phyloP scores from a whole-genome alignment of 1,284 basidiomycete species.

The Athelia psychrophila region DNA sequence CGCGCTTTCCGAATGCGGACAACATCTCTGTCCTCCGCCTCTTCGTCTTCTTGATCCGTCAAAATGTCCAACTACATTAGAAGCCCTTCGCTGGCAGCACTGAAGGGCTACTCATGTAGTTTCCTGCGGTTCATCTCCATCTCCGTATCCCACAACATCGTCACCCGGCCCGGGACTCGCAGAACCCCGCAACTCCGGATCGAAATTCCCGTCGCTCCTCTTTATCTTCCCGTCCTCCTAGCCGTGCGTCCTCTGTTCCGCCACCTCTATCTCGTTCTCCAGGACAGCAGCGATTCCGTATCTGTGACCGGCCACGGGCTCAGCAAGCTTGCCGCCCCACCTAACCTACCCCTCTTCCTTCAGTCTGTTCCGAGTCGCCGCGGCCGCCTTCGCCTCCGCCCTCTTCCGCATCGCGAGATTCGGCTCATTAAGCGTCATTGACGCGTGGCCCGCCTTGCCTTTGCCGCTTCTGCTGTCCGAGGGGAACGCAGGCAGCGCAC shows the following conservation, averaged over 20 bases:
- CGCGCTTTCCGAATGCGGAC: background rate
- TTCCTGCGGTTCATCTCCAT: constrained; percentile 17
- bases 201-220: constrained; percentile 42
- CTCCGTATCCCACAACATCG: constrained; percentile 16
- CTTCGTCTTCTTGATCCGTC: constrained; percentile 3
- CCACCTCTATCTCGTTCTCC: constrained; percentile 17
- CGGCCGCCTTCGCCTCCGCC: constrained; percentile 24
- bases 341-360: constrained; percentile 59
- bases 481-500: constrained; percentile 26
- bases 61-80: constrained; percentile 10
- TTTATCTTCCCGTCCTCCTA: constrained; percentile 28
- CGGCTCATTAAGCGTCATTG: constrained; percentile 29
- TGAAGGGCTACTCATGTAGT: constrained; percentile 8
- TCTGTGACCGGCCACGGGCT: constrained; percentile 11
- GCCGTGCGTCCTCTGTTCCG: constrained; percentile 14
- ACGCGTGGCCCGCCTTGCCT: constrained; percentile 20
- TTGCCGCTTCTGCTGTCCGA: constrained; percentile 9
- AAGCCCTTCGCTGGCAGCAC: no score
- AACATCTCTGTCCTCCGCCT: constrained; percentile 6
- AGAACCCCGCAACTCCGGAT: constrained; percentile 28
- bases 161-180: constrained; percentile 27
- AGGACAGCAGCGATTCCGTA: constrained; percentile 23
- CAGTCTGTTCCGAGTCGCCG: constrained; percentile 33
- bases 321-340: constrained; percentile 45
- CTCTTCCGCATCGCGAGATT: constrained; percentile 32